Conservation (phyloP, 2,329 filamentous ascomycete species). For the Colletotrichum cereale region DNA sequence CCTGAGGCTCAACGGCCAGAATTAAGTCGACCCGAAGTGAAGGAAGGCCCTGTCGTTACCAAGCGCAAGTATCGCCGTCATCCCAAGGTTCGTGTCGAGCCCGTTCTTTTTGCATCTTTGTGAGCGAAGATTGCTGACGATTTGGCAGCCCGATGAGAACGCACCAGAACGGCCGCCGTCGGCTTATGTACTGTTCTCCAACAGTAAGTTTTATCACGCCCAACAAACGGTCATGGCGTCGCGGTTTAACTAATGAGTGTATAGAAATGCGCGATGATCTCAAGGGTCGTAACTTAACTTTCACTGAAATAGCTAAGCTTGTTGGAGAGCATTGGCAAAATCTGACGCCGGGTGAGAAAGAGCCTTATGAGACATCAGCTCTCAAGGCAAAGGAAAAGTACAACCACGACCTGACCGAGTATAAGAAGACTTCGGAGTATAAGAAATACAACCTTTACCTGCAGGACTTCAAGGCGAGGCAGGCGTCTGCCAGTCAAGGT, state of each 20-base stretch:
- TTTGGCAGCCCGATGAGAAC: conserved; percentile 76
- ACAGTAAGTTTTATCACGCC: conserved; percentile 68
- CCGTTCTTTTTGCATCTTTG: neutral
- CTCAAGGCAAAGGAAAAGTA: conserved; percentile 82
- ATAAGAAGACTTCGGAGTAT: conserved; percentile 82
- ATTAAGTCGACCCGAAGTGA: conserved; percentile 58
- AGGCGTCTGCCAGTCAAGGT: conserved; percentile 70
- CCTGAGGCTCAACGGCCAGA: conserved; percentile 66
- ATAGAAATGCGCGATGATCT: conserved; percentile 82
- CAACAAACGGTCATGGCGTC: neutral
- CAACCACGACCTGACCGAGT: conserved; percentile 77
- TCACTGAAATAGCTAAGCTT: conserved; percentile 86
- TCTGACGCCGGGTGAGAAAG: conserved; percentile 74
- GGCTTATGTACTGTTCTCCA: conserved; percentile 88
- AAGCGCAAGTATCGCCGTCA: conserved; percentile 85
- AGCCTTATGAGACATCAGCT: conserved; percentile 79
- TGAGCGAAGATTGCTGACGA: conserved; percentile 4
- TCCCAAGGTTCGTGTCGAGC: conserved; percentile 70
- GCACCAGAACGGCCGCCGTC: conserved; percentile 85
- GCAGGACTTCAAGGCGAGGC: conserved; percentile 82
- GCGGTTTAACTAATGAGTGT: conserved; percentile 10
- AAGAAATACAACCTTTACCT: conserved; percentile 79
- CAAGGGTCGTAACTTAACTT: conserved; percentile 81
- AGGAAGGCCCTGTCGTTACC: conserved; percentile 53
- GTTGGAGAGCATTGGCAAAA: conserved; percentile 88